phyloP scores from a whole-genome alignment of 1,284 basidiomycete species.

The Chalciporus piperatoides region DNA sequence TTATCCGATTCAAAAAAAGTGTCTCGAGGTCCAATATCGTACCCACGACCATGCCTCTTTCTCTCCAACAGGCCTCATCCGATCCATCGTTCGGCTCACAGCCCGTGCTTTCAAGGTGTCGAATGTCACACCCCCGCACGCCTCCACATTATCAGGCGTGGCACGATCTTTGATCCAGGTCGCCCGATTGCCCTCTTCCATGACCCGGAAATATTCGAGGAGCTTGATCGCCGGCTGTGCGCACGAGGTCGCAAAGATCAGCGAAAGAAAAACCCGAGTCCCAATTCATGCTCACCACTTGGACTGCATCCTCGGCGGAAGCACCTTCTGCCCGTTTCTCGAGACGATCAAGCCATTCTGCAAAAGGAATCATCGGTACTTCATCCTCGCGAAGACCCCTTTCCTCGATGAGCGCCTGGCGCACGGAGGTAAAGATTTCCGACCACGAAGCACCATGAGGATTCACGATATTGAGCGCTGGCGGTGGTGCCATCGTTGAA shows the following conservation, averaged over 20 bases:
- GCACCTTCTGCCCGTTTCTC: slow-evolving; percentile 13
- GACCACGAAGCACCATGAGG: slow-evolving; percentile 19
- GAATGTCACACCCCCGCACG: not conserved
- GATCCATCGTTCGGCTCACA: slow-evolving; percentile 5
- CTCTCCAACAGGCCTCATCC: slow-evolving; percentile 1
- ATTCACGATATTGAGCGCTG: slow-evolving; percentile 23
- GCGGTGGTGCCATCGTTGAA: slow-evolving; percentile 1
- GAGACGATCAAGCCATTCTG: slow-evolving; percentile 18
- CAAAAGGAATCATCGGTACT: slow-evolving; percentile 15
- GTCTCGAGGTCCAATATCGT: slow-evolving; percentile 3
- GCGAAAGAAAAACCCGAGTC: not conserved
- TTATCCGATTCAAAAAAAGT: not conserved
- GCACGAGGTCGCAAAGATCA: not conserved
- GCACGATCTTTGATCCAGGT: too few relatives aligned
- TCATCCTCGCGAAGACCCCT: not conserved
- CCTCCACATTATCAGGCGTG: not conserved
- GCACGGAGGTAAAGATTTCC: slow-evolving; percentile 14
- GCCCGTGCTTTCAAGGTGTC: slow-evolving; percentile 1
- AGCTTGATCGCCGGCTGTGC: slow-evolving; percentile 17
- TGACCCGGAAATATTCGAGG: too few relatives aligned
- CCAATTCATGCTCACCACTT: slow-evolving; percentile 10
- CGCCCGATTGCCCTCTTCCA: too few relatives aligned
- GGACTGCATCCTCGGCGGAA: slow-evolving; percentile 5
- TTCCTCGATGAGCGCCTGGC: slow-evolving; percentile 10
- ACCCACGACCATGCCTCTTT: slow-evolving; percentile 10